Evolutionary conservation across 169 alveolate genomes (phyloP).

Genomic region (Cardiosporidium cionae): DNA sequence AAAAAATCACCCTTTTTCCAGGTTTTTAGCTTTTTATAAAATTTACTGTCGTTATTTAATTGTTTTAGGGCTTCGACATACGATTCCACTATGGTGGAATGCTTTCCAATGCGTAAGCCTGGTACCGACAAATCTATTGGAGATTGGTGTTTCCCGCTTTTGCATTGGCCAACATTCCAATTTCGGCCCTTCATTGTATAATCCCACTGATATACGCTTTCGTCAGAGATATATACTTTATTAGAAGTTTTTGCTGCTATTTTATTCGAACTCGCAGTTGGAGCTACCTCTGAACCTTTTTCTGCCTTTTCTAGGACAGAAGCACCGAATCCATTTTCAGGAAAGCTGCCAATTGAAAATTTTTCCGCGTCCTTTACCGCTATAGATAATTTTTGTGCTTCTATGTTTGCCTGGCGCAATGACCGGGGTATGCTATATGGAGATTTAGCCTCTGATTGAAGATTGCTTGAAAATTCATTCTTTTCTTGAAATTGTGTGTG

Average conservation of each 20-base stretch:
- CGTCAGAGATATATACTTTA: not conserved
- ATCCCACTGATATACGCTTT: slow-evolving; percentile 23
- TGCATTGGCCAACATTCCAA: slow-evolving; percentile 59
- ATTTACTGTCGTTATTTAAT: slow-evolving; percentile 11
- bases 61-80: slow-evolving; percentile 47
- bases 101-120: slow-evolving; percentile 42
- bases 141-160: slow-evolving; percentile 56
- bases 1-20: slow-evolving; percentile 68
- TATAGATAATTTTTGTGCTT: too few relatives aligned
- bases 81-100: slow-evolving; percentile 39
- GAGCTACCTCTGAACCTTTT: not conserved
- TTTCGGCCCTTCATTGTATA: slow-evolving; percentile 61
- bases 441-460: too few relatives aligned
- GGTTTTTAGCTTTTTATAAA: slow-evolving; percentile 24
- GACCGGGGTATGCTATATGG: too few relatives aligned
- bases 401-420: too few relatives aligned
- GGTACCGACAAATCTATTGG: slow-evolving; percentile 66
- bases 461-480: too few relatives aligned
- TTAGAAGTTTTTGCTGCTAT: not conserved
- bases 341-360: too few relatives aligned
- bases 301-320: too few relatives aligned
- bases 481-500: too few relatives aligned
- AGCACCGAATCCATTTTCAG: too few relatives aligned
- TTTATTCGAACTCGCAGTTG: not conserved
- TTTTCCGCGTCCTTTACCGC: too few relatives aligned